Base-by-base conservation (phyloP, 2,329 filamentous ascomycete genomes). In the Neodidymelliopsis sp. region DNA sequence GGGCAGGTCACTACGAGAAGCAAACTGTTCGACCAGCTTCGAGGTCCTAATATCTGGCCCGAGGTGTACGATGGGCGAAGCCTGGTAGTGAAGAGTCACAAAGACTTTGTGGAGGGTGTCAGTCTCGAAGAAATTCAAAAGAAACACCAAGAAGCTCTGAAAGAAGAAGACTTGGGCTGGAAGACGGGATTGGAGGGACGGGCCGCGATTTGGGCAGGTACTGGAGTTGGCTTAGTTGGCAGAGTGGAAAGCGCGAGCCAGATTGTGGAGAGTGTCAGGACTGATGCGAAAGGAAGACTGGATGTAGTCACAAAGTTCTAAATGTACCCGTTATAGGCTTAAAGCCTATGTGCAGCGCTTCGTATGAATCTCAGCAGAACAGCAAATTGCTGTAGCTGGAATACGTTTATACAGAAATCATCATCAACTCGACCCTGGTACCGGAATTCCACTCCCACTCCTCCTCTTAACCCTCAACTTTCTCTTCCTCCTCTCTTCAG, bases 1-100 rank as follows among this genome's bases (percentile, higher is more conserved):
- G 81, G 81, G 0, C 66, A 76, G 31, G 74, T 62, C 22, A 84
- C 81, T 0, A 72, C 71, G n/a, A 67, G 79, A 23, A 78, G 75
- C 10, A 77, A 73, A 30, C 51, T 83, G 1, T 84, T 81, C 57
- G 80, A 84, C 62, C 70, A 74, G 18, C 65, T 84, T 11, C 79
- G 80, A 0, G 83, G 82, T 0, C 86, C 82, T 0, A 76, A 72
- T 18, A 76, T 76, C 2, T 88, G 84, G 84, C 84, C 84, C 0
- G 68, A 69, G 36, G 66, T 65, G n/a, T 87, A 84, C 59, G 79
- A 82, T 63, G 84, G 79, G 1, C 70, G 84, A 12, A 81, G 79
- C 2, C 70, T 87, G 12, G 65, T 80, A 6, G 84, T 86, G 52
- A 62, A 75, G 53, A 85, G 79, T 49, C 81, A 68, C 29, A 56